These are phyloP conservation scores for Cladosporium austrohemisphaericum DNA, from an alignment of 2,329 filamentous ascomycete genomes.

Conservation along the genomic window DNA sequence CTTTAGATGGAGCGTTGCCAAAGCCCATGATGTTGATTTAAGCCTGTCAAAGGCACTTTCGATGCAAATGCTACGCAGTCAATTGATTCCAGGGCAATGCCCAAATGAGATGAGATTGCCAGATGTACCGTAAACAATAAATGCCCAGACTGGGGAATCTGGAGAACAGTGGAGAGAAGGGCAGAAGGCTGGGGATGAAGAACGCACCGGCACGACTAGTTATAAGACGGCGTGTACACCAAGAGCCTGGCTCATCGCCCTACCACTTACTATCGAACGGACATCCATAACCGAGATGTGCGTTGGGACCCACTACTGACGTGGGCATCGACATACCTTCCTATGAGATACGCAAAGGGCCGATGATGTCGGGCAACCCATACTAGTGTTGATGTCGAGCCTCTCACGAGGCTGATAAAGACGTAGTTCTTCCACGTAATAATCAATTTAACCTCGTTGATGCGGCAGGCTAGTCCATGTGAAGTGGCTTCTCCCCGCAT, in stretches of 20 bases:
- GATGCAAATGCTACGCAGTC: too few relatives aligned
- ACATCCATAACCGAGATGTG: not conserved
- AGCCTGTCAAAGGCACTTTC: not conserved
- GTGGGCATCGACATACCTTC: not conserved
- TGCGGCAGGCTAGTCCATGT: not conserved
- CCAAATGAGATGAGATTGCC: not conserved
- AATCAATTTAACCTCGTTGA: not conserved
- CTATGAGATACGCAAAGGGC: too few relatives aligned
- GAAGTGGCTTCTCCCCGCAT: not conserved
- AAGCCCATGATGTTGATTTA: not conserved
- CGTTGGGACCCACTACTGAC: too few relatives aligned
- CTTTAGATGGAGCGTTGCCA: conserved; percentile 14
- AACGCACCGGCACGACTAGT: too few relatives aligned
- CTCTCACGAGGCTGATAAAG: not conserved
- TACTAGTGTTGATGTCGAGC: conserved; percentile 1
- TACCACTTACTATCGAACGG: not conserved
- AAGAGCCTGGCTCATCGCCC: not conserved
- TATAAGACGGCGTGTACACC: not conserved
- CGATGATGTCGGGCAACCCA: not conserved
- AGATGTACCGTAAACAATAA: too few relatives aligned
- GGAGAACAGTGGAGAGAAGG: too few relatives aligned
- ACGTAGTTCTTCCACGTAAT: not conserved
- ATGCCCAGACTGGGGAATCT: too few relatives aligned
- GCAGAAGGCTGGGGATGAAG: too few relatives aligned
- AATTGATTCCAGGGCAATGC: not conserved